phyloP scores from a whole-genome alignment of 2,329 filamentous ascomycete genomes.

The Trichoderma pleuroti region DNA sequence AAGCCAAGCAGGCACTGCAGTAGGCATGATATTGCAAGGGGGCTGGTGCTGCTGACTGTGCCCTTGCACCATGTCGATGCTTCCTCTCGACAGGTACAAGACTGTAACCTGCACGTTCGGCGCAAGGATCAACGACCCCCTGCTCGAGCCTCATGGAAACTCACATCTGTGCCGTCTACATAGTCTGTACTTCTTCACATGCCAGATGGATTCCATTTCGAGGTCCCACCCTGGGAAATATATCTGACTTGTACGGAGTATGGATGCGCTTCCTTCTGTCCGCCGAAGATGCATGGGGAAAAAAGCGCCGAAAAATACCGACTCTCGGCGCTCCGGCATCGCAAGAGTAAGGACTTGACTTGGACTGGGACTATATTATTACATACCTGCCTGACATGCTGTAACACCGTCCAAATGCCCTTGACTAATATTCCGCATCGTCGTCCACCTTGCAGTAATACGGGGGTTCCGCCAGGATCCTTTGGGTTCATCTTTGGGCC shows the following conservation, averaged over 20 bases:
- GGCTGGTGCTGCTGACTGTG: neutral
- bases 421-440: neutral
- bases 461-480: neutral
- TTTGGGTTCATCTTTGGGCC: neutral
- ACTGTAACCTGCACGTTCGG: neutral
- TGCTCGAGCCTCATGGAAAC: neutral
- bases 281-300: neutral
- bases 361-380: neutral
- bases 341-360: neutral
- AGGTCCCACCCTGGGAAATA: neutral
- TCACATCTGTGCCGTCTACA: neutral
- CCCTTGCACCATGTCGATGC: neutral
- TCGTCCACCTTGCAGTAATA: neutral
- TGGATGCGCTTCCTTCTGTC: neutral
- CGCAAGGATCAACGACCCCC: neutral
- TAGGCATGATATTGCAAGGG: neutral
- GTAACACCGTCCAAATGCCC: neutral
- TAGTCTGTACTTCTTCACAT: neutral
- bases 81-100: neutral
- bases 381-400: neutral
- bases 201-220: neutral
- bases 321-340: neutral
- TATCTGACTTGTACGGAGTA: neutral
- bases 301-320: neutral
- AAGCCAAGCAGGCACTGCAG: neutral